Conservation (phyloP, 2,329 filamentous ascomycete genomes). For the Cordyceps farinosa region DNA sequence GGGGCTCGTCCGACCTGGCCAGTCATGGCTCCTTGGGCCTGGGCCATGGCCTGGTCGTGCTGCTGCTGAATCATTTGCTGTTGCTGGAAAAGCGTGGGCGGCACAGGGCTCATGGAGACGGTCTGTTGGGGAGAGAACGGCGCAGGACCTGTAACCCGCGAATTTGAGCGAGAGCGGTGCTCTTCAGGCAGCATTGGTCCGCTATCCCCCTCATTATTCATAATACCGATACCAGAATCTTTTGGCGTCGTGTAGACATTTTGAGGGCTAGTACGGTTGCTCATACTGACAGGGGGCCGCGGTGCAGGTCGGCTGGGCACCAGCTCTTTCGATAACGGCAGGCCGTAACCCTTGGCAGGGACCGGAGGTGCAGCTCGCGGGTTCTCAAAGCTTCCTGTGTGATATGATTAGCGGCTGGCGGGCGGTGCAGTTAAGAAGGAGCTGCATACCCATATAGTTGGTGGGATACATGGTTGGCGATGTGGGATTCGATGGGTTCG, state of each 20-base stretch:
- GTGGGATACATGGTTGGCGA: slow-evolving; percentile 53
- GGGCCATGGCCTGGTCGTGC: slow-evolving; percentile 70
- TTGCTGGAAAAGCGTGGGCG: slow-evolving; percentile 54
- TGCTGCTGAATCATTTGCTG: slow-evolving; percentile 76
- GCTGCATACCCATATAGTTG: slow-evolving; percentile 51
- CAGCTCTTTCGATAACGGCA: slow-evolving; percentile 47
- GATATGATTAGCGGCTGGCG: background rate
- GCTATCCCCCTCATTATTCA: slow-evolving; percentile 55
- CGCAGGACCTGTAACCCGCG: slow-evolving; percentile 53
- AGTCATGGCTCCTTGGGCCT: slow-evolving; percentile 73
- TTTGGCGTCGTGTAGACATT: slow-evolving; percentile 46
- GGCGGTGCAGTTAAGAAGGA: too few relatives aligned
- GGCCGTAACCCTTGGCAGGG: slow-evolving; percentile 52
- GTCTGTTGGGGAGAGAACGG: slow-evolving; percentile 48
- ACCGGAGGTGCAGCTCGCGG: slow-evolving; percentile 89
- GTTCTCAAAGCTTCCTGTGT: slow-evolving; percentile 85
- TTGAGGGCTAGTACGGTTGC: slow-evolving; percentile 54
- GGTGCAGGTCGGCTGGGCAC: slow-evolving; percentile 83
- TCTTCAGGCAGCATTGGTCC: slow-evolving; percentile 62
- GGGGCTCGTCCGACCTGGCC: slow-evolving; percentile 68
- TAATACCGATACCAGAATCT: slow-evolving; percentile 62
- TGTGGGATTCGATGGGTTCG: slow-evolving; percentile 43
- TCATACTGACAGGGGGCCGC: slow-evolving; percentile 69
- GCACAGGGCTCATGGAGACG: slow-evolving; percentile 33
- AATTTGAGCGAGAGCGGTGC: slow-evolving; percentile 66